Evolutionary conservation across 2,329 filamentous ascomycete genomes (phyloP).

Genomic region (Cryoendolithus antarcticus): DNA sequence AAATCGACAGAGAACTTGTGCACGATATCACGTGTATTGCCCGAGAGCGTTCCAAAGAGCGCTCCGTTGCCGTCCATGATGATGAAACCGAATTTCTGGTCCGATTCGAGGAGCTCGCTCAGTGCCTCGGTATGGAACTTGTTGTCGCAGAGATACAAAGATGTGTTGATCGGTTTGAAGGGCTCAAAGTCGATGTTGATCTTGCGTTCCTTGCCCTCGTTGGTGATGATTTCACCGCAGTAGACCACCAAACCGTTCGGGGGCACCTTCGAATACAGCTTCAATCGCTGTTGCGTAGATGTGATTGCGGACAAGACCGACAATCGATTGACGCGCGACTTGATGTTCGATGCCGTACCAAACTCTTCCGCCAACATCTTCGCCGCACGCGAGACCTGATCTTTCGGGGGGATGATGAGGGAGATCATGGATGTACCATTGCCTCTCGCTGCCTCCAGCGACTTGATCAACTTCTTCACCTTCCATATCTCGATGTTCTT

Average conservation of each 20-base stretch:
- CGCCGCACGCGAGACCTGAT: constrained; percentile 86
- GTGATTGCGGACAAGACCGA: constrained; percentile 97
- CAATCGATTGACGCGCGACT: constrained; percentile 96
- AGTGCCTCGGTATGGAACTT: constrained; percentile 98
- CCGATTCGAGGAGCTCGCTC: constrained; percentile 92
- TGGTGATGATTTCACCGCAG: constrained; percentile 99
- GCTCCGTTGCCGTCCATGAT: constrained; percentile 99
- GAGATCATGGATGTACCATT: constrained; percentile 99
- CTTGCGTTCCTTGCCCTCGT: constrained; percentile 96
- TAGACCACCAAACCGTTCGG: constrained; percentile 96
- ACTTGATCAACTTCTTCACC: constrained; percentile 99
- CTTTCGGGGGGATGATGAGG: constrained; percentile 96
- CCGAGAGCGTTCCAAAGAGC: constrained; percentile 89
- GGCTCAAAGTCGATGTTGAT: constrained; percentile 99
- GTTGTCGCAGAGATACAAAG: constrained; percentile 98
- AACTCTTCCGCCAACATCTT: constrained; percentile 96
- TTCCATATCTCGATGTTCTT: constrained; percentile 95
- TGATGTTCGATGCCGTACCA: constrained; percentile 97
- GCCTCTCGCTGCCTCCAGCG: constrained; percentile 88
- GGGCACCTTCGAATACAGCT: constrained; percentile 97
- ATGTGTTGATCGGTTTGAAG: constrained; percentile 99
- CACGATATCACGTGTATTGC: constrained; percentile 90
- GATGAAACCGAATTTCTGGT: constrained; percentile 99
- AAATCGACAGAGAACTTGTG: constrained; percentile 99
- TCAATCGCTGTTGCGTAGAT: constrained; percentile 95